A percentile compares a stretch with the other conserved stretches of the same genome.
Conservation (phyloP, 2,329 filamentous ascomycete species). For the Aspergillus costaricaensis region DNA sequence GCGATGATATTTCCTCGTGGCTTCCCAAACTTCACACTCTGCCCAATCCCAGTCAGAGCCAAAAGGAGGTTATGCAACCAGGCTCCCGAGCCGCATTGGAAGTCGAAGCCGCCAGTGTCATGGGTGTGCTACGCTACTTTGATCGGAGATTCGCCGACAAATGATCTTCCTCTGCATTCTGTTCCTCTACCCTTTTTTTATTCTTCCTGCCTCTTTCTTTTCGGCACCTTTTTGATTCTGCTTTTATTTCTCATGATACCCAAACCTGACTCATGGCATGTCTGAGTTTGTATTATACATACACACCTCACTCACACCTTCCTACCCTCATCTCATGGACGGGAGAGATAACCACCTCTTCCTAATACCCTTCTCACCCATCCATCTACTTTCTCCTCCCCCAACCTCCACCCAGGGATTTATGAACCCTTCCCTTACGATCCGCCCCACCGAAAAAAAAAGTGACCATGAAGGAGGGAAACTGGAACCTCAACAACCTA, state of each 20-base stretch:
- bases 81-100: constrained; percentile 62
- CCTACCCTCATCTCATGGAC: not conserved
- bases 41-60: constrained; percentile 34
- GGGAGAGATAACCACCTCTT: not conserved
- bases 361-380: not conserved
- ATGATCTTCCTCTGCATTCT: constrained; percentile 20
- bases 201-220: constrained; percentile 6
- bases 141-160: constrained; percentile 66
- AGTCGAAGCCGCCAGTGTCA: constrained; percentile 79
- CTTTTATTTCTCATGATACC: constrained; percentile 25
- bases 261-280: constrained; percentile 26
- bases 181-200: not conserved
- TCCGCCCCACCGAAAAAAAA: not conserved
- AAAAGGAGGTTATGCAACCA: constrained; percentile 31
- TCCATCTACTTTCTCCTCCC: not conserved
- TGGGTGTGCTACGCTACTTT: constrained; percentile 81
- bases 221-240: constrained; percentile 13
- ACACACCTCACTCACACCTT: not conserved
- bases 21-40: constrained; percentile 69
- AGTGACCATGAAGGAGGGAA: not conserved
- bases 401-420: not conserved
- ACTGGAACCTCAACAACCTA: no score
- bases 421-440: not conserved
- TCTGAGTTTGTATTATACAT: constrained; percentile 31
- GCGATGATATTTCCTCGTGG: constrained; percentile 74